phyloP scores from a whole-genome alignment of 2,329 filamentous ascomycete species.

The Clarireedia paspali region DNA sequence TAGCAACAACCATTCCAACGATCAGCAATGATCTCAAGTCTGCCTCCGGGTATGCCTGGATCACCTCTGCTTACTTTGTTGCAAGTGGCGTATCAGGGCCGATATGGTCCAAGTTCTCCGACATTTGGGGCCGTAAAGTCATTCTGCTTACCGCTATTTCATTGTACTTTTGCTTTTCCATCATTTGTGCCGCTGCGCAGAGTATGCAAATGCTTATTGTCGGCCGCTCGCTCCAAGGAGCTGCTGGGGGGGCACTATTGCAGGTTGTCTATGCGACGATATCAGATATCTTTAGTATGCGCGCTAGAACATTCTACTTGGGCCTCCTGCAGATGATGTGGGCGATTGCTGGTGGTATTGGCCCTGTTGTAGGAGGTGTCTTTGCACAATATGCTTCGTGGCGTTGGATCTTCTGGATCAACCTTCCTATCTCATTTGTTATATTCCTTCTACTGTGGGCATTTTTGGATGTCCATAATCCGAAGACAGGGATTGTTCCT shows the following conservation, averaged over 20 bases:
- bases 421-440: conserved; percentile 28
- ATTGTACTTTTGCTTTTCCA: conserved; percentile 26
- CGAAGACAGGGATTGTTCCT: conserved; percentile 45
- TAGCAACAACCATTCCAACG: conserved; percentile 33
- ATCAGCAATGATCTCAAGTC: conserved; percentile 35
- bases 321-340: conserved; percentile 53
- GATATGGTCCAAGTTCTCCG: conserved; percentile 4
- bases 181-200: conserved; percentile 49
- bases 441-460: conserved; percentile 48
- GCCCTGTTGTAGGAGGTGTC: conserved; percentile 37
- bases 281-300: conserved; percentile 54
- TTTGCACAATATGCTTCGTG: background rate
- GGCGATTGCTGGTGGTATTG: conserved; percentile 52
- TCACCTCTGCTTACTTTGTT: conserved; percentile 39
- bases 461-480: conserved; percentile 57
- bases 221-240: conserved; percentile 55
- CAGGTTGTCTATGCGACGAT: background rate
- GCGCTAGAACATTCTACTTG: conserved; percentile 50
- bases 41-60: conserved; percentile 43
- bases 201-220: conserved; percentile 55
- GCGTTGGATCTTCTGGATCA: conserved; percentile 42
- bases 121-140: conserved; percentile 4
- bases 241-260: conserved; percentile 43
- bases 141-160: conserved; percentile 2
- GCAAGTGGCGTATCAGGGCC: conserved; percentile 46